A percentile compares a stretch with the other conserved stretches of the same genome.
These are phyloP conservation scores for Saturnispora ahearnii DNA, from an alignment of 805 yeast genomes.

Conservation along the genomic window DNA sequence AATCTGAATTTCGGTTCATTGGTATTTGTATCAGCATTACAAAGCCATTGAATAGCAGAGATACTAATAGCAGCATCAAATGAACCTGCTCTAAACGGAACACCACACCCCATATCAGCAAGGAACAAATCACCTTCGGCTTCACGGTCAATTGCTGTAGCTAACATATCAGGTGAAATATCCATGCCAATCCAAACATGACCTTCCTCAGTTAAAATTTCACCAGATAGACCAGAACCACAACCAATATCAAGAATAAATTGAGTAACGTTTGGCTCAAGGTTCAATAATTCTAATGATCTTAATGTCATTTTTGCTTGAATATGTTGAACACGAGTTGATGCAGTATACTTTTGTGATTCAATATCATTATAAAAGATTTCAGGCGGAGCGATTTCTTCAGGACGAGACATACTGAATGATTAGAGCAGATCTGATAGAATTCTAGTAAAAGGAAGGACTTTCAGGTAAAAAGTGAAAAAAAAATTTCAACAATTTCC, in stretches of 20 bases:
- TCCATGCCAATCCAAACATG: conserved; percentile 96
- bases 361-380: conserved; percentile 87
- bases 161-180: conserved; percentile 91
- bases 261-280: conserved; percentile 54
- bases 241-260: conserved; percentile 88
- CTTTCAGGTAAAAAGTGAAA: background rate
- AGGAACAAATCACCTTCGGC: conserved; percentile 89
- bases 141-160: conserved; percentile 85
- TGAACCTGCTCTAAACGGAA: conserved; percentile 92
- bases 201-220: conserved; percentile 86
- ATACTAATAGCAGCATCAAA: conserved; percentile 95
- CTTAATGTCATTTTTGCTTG: conserved; percentile 97
- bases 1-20: conserved; percentile 81
- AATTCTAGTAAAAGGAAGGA: background rate
- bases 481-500: background rate
- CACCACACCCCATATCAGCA: conserved; percentile 88
- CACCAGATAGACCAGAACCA: conserved; percentile 95
- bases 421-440: background rate
- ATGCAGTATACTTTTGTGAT: conserved; percentile 80
- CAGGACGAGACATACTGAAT: conserved; percentile 80
- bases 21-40: conserved; percentile 82
- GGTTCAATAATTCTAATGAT: conserved; percentile 77
- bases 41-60: conserved; percentile 95
- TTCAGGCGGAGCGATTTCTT: conserved; percentile 94
- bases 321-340: conserved; percentile 95